These are phyloP conservation scores for Eutrema heterophyllum DNA, from an alignment of 345 rosid species.

Conservation along the genomic window DNA sequence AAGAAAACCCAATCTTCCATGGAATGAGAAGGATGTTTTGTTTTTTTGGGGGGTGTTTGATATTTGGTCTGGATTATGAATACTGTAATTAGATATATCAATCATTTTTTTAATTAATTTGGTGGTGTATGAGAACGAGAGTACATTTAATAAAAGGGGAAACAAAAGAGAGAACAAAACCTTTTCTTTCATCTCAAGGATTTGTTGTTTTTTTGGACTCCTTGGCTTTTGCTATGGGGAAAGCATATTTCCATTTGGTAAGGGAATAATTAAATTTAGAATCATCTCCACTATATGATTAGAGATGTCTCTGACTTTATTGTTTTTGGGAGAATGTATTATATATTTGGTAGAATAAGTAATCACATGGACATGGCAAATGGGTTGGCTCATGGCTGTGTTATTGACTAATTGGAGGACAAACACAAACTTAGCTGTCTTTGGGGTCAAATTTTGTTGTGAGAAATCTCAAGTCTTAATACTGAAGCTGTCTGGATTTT, in stretches of 20 bases:
- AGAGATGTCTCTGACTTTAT: not conserved
- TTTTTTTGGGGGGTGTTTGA: conserved; percentile 6
- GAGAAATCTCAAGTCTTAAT: not conserved
- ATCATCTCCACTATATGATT: not conserved
- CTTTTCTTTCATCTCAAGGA: conserved; percentile 15
- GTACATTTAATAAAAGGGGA: conserved; percentile 17
- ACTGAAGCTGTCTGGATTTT: not conserved
- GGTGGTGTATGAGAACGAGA: conserved; percentile 30
- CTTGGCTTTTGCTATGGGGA: conserved; percentile 13
- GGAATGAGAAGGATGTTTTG: conserved; percentile 14
- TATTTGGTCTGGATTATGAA: conserved; percentile 24
- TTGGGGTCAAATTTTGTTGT: not conserved
- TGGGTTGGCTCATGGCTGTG: conserved; percentile 19
- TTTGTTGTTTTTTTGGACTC: not conserved
- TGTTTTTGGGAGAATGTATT: not conserved
- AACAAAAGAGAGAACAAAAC: not conserved
- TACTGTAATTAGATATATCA: conserved; percentile 35
- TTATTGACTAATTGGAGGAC: conserved; percentile 22
- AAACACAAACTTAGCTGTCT: conserved; percentile 27
- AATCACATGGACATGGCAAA: conserved; percentile 15
- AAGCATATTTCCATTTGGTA: conserved; percentile 16
- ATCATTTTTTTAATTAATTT: conserved; percentile 34
- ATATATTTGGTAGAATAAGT: not conserved
- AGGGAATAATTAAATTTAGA: not conserved
- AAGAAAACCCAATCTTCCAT: not conserved